Conservation (phyloP, 75 land plant species). For the Adiantum capillusveneris region DNA sequence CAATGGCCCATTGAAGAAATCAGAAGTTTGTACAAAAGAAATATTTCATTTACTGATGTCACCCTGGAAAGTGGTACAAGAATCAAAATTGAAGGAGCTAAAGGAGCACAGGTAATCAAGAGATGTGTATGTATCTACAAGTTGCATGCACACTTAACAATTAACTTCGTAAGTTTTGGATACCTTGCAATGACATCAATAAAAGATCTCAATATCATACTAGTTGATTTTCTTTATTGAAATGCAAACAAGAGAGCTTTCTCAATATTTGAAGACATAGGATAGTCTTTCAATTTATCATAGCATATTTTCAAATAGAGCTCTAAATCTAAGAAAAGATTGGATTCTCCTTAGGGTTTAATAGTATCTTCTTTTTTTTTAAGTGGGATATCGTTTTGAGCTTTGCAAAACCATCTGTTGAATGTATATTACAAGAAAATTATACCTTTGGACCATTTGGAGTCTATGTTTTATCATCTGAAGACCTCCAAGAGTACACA, state of each 20-base stretch:
- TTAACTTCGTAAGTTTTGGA: too few relatives aligned
- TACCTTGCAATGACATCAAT: too few relatives aligned
- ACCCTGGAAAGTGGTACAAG: conserved; percentile 34
- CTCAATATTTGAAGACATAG: too few relatives aligned
- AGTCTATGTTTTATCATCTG: conserved; percentile 48
- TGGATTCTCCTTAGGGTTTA: neutral
- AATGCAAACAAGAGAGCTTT: too few relatives aligned
- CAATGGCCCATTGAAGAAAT: conserved; percentile 26
- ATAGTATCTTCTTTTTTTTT: neutral
- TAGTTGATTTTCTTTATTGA: too few relatives aligned
- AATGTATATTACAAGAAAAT: too few relatives aligned
- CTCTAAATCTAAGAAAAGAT: neutral
- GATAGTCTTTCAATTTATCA: neutral
- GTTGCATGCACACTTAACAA: neutral
- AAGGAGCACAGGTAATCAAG: conserved; percentile 48
- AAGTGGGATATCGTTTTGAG: conserved; percentile 74
- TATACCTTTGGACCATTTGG: conserved; percentile 69
- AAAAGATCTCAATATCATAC: too few relatives aligned
- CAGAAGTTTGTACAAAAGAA: neutral
- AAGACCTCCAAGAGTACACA: conserved; percentile 45
- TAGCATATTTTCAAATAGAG: neutral
- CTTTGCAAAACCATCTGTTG: conserved; percentile 17
- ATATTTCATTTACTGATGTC: conserved; percentile 8
- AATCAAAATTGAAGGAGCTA: conserved; percentile 33
- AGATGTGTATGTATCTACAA: neutral